Percentiles rank a stretch among this genome's conserved stretches.
Evolutionary conservation across 139 green algal genomes (phyloP).

Genomic region (Astrephomene gubernaculifera): DNA sequence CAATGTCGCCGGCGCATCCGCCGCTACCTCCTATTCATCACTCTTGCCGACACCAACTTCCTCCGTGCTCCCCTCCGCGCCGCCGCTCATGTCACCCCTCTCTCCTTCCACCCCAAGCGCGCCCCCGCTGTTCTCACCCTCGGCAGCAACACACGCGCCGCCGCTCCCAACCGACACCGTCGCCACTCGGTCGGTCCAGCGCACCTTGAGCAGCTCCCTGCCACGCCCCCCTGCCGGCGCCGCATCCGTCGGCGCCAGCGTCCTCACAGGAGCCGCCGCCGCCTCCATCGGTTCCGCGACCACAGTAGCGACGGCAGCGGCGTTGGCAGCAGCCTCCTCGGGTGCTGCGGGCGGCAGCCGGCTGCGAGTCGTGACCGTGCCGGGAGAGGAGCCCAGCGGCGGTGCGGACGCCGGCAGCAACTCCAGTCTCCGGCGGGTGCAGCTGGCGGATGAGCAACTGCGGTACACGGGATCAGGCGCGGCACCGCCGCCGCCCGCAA

Average conservation of each 20-base stretch:
- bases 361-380: not conserved
- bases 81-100: not conserved
- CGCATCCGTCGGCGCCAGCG: not conserved
- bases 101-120: not conserved
- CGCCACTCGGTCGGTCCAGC: not conserved
- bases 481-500: not conserved
- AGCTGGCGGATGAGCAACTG: not conserved
- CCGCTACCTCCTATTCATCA: not conserved
- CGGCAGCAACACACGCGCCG: not conserved
- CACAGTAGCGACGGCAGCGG: too few relatives aligned
- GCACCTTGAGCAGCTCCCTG: not conserved
- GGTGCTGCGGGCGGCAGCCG: not conserved
- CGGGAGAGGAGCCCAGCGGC: not conserved
- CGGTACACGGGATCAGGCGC: not conserved
- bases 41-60: not conserved
- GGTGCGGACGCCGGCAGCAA: slow-evolving; percentile 30
- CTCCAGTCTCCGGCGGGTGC: slow-evolving; percentile 5
- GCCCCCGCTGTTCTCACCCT: not conserved
- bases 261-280: too few relatives aligned
- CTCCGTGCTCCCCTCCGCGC: not conserved
- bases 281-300: too few relatives aligned
- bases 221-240: not conserved
- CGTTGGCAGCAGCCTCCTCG: not conserved
- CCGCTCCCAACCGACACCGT: not conserved
- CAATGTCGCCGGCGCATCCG: not conserved